Conservation (phyloP, 164 flowering plant species). For the Platanus orientalis region DNA sequence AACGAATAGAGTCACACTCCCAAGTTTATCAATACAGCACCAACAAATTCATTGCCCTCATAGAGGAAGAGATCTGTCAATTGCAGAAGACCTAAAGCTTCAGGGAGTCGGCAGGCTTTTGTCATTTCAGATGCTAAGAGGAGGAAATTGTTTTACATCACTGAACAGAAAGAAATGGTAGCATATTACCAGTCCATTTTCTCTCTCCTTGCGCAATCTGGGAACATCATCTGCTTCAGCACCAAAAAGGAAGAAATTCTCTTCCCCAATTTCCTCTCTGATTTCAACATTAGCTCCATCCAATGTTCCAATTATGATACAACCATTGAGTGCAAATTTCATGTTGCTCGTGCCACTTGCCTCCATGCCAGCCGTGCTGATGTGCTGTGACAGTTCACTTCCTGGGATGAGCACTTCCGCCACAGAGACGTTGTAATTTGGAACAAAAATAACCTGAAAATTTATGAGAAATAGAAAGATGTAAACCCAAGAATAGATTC, state of each 20-base stretch:
- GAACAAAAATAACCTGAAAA: constrained; percentile 88
- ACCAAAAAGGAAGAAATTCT: constrained; percentile 94
- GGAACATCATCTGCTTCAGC: constrained; percentile 92
- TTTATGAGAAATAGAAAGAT: neutral
- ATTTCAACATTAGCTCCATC: constrained; percentile 99
- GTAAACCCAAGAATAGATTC: neutral
- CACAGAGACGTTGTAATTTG: constrained; percentile 94
- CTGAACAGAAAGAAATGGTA: constrained; percentile 3
- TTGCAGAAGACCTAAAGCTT: neutral
- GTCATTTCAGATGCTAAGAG: neutral
- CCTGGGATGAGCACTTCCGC: constrained; percentile 97
- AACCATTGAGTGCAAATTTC: constrained; percentile 97
- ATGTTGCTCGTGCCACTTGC: constrained; percentile 99
- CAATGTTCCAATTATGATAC: constrained; percentile 91
- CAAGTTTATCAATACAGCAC: neutral
- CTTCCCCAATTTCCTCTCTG: constrained; percentile 89
- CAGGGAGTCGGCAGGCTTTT: neutral
- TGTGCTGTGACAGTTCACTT: constrained; percentile 96
- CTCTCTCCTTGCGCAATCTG: constrained; percentile 81
- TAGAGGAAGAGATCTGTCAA: neutral
- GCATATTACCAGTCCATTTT: constrained; percentile 68
- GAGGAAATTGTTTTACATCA: neutral
- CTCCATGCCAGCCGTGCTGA: constrained; percentile 99
- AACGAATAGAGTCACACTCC: neutral
- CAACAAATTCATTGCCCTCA: neutral